Percentiles rank a stretch among this genome's conserved stretches.
phyloP scores from a whole-genome alignment of 1,284 basidiomycete species.

The Cutaneotrichosporon daszewskae region DNA sequence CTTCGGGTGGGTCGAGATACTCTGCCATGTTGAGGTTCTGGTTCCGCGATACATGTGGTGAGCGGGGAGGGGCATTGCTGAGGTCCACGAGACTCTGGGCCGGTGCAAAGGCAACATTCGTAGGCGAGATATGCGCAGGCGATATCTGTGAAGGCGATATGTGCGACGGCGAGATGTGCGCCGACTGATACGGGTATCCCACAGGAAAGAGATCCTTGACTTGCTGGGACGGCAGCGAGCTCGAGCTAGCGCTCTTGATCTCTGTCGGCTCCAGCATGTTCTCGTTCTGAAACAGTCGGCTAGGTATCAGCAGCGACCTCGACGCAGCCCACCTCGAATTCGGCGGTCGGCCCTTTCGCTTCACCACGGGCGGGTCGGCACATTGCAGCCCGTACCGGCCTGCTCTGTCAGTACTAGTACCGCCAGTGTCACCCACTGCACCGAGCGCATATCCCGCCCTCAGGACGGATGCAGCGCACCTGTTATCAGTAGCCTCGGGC shows the following conservation, averaged over 20 bases:
- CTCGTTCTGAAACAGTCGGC: neutral
- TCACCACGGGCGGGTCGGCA: conserved; percentile 22
- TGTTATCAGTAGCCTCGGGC: conserved; percentile 4
- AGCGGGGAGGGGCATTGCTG: neutral
- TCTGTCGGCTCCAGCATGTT: neutral
- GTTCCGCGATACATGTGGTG: neutral
- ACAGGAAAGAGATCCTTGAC: neutral
- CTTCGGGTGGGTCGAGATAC: conserved; percentile 24
- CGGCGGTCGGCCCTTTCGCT: conserved; percentile 23
- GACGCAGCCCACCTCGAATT: conserved; percentile 6
- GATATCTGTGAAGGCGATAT: no score
- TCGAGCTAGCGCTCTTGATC: neutral
- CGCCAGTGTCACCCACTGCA: conserved; percentile 17
- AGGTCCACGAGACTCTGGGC: conserved; percentile 6
- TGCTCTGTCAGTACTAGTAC: conserved; percentile 1
- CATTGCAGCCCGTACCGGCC: conserved; percentile 21
- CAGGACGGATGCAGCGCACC: conserved; percentile 25
- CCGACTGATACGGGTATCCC: neutral
- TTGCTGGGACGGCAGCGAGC: neutral
- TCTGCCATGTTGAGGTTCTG: conserved; percentile 25
- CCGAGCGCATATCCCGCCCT: conserved; percentile 18
- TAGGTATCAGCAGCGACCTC: no score
- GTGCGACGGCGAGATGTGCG: no score
- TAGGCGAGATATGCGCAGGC: no score
- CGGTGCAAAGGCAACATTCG: no score